These are phyloP conservation scores for Sphaerobolus stellatus DNA, from an alignment of 1,284 basidiomycete species.

Conservation along the genomic window DNA sequence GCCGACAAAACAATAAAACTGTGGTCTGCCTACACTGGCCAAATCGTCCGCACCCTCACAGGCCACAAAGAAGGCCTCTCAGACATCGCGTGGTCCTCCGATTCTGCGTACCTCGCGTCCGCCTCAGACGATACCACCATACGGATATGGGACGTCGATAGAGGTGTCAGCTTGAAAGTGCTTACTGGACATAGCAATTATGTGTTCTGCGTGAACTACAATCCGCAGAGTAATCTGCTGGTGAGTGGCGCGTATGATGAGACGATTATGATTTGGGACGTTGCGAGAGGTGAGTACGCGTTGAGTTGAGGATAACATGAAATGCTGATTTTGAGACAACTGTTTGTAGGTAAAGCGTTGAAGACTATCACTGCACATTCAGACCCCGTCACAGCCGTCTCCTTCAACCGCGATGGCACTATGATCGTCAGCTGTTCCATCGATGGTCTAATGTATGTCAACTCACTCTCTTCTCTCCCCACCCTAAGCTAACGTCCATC, in stretches of 20 bases:
- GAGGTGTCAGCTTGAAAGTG: conserved; percentile 61
- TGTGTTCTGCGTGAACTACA: conserved; percentile 91
- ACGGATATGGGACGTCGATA: conserved; percentile 75
- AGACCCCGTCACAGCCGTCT: conserved; percentile 91
- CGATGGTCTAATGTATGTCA: conserved; percentile 90
- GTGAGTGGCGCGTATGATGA: conserved; percentile 95
- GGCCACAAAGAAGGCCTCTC: conserved; percentile 83
- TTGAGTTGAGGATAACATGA: neutral
- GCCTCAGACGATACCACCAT: conserved; percentile 90
- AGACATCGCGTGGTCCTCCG: conserved; percentile 83
- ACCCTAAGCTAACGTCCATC: conserved; percentile 12
- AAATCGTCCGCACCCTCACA: conserved; percentile 66
- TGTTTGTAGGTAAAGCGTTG: conserved; percentile 63
- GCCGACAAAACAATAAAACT: conserved; percentile 78
- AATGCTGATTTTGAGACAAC: neutral
- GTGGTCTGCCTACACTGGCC: conserved; percentile 71
- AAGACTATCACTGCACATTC: conserved; percentile 92
- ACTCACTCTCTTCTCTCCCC: neutral
- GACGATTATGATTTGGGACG: conserved; percentile 93
- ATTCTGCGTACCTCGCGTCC: conserved; percentile 80
- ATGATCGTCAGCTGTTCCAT: conserved; percentile 92
- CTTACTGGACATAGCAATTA: conserved; percentile 89
- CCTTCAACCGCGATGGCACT: conserved; percentile 93
- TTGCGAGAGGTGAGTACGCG: conserved; percentile 68
- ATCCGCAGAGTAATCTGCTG: conserved; percentile 83